Percentiles rank a stretch among this genome's conserved stretches.
Evolutionary conservation across 192 early-diverging fungal genomes (phyloP).

Genomic region (Dispira simplex): DNA sequence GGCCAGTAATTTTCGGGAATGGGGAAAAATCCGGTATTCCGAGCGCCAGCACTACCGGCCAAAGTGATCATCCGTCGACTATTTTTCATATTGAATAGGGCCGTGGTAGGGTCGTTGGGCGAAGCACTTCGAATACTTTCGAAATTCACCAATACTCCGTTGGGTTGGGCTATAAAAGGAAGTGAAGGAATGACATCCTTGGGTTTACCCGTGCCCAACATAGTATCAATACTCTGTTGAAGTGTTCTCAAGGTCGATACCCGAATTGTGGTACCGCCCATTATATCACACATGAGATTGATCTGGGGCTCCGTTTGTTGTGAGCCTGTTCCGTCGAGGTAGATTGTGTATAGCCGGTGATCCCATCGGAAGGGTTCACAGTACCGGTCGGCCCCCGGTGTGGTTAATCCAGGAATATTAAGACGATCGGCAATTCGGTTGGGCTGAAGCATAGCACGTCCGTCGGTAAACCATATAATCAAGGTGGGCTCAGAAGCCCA

Average conservation of each 20-base stretch:
- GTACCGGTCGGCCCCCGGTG: conserved; percentile 48
- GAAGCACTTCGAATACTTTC: conserved; percentile 34
- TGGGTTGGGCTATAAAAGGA: conserved; percentile 21
- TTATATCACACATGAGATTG: conserved; percentile 45
- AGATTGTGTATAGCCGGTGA: conserved; percentile 49
- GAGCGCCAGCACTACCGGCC: background rate
- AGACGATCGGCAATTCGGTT: conserved; percentile 36
- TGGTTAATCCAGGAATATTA: conserved; percentile 42
- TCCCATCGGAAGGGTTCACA: conserved; percentile 77
- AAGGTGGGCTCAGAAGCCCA: conserved; percentile 42
- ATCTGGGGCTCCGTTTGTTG: conserved; percentile 34
- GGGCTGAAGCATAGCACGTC: conserved; percentile 32
- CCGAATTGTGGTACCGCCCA: conserved; percentile 42
- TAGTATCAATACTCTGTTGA: conserved; percentile 48
- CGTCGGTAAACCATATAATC: conserved; percentile 74
- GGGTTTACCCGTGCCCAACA: conserved; percentile 25
- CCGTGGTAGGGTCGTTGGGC: background rate
- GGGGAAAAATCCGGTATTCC: conserved; percentile 40
- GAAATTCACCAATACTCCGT: conserved; percentile 48
- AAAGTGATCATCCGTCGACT: conserved; percentile 4
- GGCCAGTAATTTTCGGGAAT: conserved; percentile 66
- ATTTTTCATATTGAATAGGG: background rate
- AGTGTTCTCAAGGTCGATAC: conserved; percentile 34
- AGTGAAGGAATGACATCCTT: conserved; percentile 17
- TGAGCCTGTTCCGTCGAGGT: conserved; percentile 34